phyloP scores from a whole-genome alignment of 2,329 filamentous ascomycete species.

The Penicillium sp. region DNA sequence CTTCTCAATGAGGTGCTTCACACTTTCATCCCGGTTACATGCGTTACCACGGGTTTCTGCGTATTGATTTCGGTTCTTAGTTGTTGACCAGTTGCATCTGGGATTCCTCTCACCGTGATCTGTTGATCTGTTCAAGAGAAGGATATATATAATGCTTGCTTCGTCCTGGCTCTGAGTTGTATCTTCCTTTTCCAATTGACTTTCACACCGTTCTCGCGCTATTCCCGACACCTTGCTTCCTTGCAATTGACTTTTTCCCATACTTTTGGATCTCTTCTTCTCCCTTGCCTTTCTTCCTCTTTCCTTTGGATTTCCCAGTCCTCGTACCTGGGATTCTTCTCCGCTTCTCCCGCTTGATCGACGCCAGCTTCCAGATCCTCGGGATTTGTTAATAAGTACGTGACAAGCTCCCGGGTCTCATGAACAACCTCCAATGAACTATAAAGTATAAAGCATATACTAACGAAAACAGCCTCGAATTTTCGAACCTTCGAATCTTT shows the following conservation, averaged over 20 bases:
- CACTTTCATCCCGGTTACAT: too few species aligned
- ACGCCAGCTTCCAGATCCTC: conserved; percentile 17
- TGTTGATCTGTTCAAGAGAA: too few species aligned
- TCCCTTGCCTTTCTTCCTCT: neutral
- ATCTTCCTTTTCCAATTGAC: neutral
- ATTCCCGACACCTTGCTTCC: neutral
- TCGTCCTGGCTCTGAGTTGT: neutral
- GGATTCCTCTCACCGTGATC: conserved; percentile 3
- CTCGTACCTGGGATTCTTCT: conserved; percentile 9
- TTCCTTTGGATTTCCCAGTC: neutral
- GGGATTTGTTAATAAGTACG: conserved; percentile 22
- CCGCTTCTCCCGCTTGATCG: conserved; percentile 21
- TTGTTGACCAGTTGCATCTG: neutral
- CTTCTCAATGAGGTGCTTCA: too few species aligned
- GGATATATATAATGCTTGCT: conserved; percentile 1
- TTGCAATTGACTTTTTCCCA: neutral
- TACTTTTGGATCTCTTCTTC: neutral
- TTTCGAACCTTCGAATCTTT: neutral
- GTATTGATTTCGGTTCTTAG: neutral
- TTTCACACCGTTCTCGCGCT: neutral
- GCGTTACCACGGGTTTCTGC: too few species aligned
- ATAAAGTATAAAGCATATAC: neutral
- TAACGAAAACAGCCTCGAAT: neutral
- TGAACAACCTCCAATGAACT: neutral
- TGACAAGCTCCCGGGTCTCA: conserved; percentile 14